Conservation (phyloP, 768 basidiomycete genomes). For the Pleurotus tuber-regium region DNA sequence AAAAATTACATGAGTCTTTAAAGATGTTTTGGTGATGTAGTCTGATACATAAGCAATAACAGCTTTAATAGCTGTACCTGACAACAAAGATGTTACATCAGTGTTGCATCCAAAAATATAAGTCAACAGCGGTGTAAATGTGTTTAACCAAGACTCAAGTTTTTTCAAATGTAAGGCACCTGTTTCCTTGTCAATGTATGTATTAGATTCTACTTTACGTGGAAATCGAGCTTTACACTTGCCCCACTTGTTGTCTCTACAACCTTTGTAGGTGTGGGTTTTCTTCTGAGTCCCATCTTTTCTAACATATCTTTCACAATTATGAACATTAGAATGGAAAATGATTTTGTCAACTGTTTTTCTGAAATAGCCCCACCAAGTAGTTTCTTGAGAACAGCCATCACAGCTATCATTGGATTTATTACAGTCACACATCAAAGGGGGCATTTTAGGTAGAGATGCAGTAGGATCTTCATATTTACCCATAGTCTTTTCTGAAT, state of each 20-base stretch:
- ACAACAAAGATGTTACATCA: too few relatives aligned
- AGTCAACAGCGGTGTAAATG: conserved; percentile 13
- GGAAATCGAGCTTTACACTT: too few relatives aligned
- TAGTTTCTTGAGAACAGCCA: conserved; percentile 13
- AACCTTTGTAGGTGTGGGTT: too few relatives aligned
- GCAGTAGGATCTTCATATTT: conserved; percentile 21
- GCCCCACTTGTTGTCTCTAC: too few relatives aligned
- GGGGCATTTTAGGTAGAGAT: conserved; percentile 22
- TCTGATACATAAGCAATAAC: conserved; percentile 31
- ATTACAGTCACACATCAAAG: not conserved
- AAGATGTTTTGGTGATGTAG: too few relatives aligned
- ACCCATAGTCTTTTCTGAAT: not conserved
- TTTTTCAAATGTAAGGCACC: conserved; percentile 18
- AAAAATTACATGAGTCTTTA: too few relatives aligned
- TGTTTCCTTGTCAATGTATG: conserved; percentile 14
- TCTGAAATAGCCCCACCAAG: conserved; percentile 17
- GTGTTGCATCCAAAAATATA: too few relatives aligned
- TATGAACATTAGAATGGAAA: conserved; percentile 25
- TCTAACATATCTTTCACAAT: conserved; percentile 15
- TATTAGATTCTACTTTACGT: conserved; percentile 7
- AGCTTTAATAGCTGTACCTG: too few relatives aligned
- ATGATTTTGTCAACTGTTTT: conserved; percentile 27
- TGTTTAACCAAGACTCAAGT: conserved; percentile 24
- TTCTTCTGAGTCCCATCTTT: conserved; percentile 15
- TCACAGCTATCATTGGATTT: conserved; percentile 18